Evolutionary conservation across 495 filamentous ascomycete species (phyloP).

Genomic region (Wilcoxina mikolae): DNA sequence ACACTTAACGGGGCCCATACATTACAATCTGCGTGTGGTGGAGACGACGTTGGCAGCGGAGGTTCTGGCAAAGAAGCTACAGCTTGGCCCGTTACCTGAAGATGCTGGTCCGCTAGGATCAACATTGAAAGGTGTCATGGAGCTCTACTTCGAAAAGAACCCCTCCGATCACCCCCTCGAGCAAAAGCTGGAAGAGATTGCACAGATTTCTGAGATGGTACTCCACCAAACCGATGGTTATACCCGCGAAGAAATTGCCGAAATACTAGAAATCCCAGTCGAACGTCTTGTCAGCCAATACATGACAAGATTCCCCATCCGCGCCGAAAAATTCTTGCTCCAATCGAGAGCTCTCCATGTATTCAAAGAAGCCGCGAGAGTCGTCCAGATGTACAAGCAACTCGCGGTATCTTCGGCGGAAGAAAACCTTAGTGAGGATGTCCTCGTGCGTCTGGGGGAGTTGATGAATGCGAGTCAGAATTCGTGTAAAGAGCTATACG

Average conservation of each 20-base stretch:
- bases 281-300: slow-evolving; percentile 56
- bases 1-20: slow-evolving; percentile 76
- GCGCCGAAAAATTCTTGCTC: slow-evolving; percentile 76
- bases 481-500: slow-evolving; percentile 69
- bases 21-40: slow-evolving; percentile 93
- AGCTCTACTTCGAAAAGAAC: slow-evolving; percentile 54
- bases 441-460: slow-evolving; percentile 58
- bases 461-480: slow-evolving; percentile 80
- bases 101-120: slow-evolving; percentile 75
- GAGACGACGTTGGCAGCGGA: slow-evolving; percentile 85
- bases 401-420: slow-evolving; percentile 31
- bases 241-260: slow-evolving; percentile 73
- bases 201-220: slow-evolving; percentile 46
- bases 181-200: slow-evolving; percentile 46
- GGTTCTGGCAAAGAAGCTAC: slow-evolving; percentile 46
- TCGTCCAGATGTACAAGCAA: slow-evolving; percentile 63
- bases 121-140: slow-evolving; percentile 73
- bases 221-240: slow-evolving; percentile 68
- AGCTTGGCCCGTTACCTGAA: slow-evolving; percentile 48
- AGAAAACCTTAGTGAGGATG: slow-evolving; percentile 38
- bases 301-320: slow-evolving; percentile 62
- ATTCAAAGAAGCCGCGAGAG: slow-evolving; percentile 74
- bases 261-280: slow-evolving; percentile 51
- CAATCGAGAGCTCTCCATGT: slow-evolving; percentile 78
- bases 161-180: slow-evolving; percentile 32